phyloP scores from a whole-genome alignment of 345 rosid species.

The Arabidopsis thaliana region DNA sequence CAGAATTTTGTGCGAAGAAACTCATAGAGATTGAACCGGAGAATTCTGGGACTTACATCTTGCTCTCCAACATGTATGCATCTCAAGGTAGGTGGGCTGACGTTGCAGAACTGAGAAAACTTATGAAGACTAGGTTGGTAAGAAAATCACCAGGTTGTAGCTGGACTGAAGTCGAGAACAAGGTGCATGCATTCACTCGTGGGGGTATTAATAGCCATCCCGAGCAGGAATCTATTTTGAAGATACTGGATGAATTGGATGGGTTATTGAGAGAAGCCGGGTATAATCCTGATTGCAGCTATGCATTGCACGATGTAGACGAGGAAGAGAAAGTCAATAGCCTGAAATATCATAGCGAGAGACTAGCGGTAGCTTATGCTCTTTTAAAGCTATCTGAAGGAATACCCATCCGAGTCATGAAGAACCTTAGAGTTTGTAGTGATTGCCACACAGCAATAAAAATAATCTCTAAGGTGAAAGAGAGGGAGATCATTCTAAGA shows the following conservation, averaged over 20 bases:
- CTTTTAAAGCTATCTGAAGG: constrained; percentile 69
- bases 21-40: constrained; percentile 61
- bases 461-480: constrained; percentile 62
- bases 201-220: constrained; percentile 58
- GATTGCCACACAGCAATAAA: constrained; percentile 77
- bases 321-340: constrained; percentile 73
- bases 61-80: constrained; percentile 73
- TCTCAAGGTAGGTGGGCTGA: constrained; percentile 71
- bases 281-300: constrained; percentile 66
- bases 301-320: constrained; percentile 74
- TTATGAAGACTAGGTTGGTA: constrained; percentile 54
- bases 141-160: constrained; percentile 77
- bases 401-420: constrained; percentile 69
- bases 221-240: constrained; percentile 53
- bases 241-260: constrained; percentile 56
- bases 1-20: constrained; percentile 71
- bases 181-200: constrained; percentile 69
- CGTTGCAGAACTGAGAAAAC: constrained; percentile 56
- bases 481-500: constrained; percentile 69
- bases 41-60: constrained; percentile 68
- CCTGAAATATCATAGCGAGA: constrained; percentile 70
- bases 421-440: constrained; percentile 80
- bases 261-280: constrained; percentile 66
- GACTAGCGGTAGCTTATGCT: constrained; percentile 72
- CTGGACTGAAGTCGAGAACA: constrained; percentile 68